phyloP scores from a whole-genome alignment of 768 basidiomycete species.

The Pleurotus ostreatus region DNA sequence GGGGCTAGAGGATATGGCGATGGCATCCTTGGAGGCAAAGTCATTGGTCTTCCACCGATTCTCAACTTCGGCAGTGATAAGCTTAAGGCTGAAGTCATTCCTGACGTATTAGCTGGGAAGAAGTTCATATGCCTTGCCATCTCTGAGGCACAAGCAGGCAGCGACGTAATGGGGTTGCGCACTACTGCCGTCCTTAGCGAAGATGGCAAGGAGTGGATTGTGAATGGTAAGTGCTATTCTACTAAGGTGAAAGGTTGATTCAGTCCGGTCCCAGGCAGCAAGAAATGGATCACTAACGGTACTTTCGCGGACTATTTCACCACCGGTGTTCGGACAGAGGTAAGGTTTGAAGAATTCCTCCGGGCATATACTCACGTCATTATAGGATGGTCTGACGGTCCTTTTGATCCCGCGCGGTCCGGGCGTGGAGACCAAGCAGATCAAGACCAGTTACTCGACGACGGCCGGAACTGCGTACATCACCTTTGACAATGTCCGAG shows the following conservation, averaged over 20 bases:
- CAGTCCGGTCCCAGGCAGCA: neutral
- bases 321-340: conserved; percentile 31
- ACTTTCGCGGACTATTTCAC: conserved; percentile 37
- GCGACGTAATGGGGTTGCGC: conserved; percentile 72
- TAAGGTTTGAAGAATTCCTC: conserved; percentile 17
- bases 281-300: conserved; percentile 50
- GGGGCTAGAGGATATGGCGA: conserved; percentile 79
- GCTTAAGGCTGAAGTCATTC: conserved; percentile 44
- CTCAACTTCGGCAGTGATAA: conserved; percentile 74
- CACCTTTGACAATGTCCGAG: conserved; percentile 80
- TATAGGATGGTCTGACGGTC: conserved; percentile 43
- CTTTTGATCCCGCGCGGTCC: conserved; percentile 27
- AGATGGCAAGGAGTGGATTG: conserved; percentile 78
- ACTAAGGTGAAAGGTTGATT: neutral
- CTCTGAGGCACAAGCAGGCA: conserved; percentile 84
- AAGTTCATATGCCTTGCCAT: conserved; percentile 85
- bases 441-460: conserved; percentile 67
- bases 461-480: conserved; percentile 85
- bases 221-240: conserved; percentile 63
- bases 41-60: conserved; percentile 83
- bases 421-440: conserved; percentile 74
- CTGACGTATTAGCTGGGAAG: conserved; percentile 65
- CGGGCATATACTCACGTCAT: conserved; percentile 43
- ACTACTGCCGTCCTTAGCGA: conserved; percentile 73
- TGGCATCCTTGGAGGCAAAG: conserved; percentile 70